A percentile compares a stretch with the other conserved stretches of the same genome.
These are phyloP conservation scores for Adansonia digitata DNA, from an alignment of 345 rosid genomes.

Conservation along the genomic window DNA sequence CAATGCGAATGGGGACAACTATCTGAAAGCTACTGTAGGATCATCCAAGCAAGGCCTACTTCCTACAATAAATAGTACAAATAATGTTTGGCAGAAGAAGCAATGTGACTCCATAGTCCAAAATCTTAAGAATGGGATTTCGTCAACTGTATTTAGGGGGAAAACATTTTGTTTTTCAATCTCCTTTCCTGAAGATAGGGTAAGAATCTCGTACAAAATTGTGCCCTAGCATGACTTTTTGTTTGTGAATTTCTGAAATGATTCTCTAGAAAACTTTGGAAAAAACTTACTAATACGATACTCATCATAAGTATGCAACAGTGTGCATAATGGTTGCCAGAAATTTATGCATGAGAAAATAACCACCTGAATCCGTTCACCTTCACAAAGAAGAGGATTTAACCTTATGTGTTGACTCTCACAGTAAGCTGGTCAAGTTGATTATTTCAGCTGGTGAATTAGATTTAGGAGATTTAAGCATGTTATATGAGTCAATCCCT, in stretches of 20 bases:
- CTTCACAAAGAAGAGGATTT: not conserved
- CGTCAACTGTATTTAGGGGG: slow-evolving; percentile 55
- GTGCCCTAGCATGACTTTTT: slow-evolving; percentile 1
- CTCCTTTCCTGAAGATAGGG: slow-evolving; percentile 81
- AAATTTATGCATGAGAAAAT: not conserved
- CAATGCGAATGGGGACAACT: slow-evolving; percentile 16
- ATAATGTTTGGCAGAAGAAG: slow-evolving; percentile 29
- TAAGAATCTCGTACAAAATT: slow-evolving; percentile 25
- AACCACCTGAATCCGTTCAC: not conserved
- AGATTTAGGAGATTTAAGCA: not conserved
- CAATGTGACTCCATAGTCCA: slow-evolving; percentile 32
- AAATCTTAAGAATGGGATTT: slow-evolving; percentile 29
- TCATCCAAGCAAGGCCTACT: slow-evolving; percentile 26
- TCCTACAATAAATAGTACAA: slow-evolving; percentile 28
- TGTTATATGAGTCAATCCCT: not conserved
- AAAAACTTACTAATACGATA: not conserved
- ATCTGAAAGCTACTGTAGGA: slow-evolving; percentile 27
- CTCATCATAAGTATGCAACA: not conserved
- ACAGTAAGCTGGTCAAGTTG: not conserved
- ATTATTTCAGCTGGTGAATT: not conserved
- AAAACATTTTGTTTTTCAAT: slow-evolving; percentile 68
- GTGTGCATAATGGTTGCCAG: not conserved
- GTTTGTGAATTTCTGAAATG: not conserved
- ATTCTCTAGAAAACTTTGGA: not conserved
- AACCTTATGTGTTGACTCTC: not conserved